These are phyloP conservation scores for Eucalyptus microcorys DNA, from an alignment of 345 rosid genomes.

Conservation along the genomic window DNA sequence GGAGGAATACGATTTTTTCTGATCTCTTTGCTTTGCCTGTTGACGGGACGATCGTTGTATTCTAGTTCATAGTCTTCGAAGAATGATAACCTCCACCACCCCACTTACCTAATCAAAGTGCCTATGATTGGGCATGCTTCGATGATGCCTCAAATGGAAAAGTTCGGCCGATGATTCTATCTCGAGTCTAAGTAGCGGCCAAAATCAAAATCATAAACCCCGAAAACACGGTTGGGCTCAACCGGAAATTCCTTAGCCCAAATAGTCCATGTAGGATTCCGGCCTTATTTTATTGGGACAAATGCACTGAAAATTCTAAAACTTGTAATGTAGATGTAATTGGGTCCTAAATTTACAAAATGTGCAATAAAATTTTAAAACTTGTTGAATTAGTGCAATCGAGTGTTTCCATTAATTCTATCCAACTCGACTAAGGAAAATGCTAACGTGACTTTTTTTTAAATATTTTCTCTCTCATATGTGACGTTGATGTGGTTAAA, in stretches of 20 bases:
- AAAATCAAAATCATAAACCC: background rate
- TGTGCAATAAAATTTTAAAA: background rate
- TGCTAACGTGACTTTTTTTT: no score
- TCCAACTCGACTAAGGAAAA: background rate
- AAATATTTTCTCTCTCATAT: background rate
- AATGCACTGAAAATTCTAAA: no score
- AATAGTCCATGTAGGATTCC: background rate
- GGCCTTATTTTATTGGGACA: background rate
- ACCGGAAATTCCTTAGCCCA: background rate
- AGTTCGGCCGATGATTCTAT: background rate
- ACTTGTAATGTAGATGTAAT: no score
- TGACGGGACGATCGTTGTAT: background rate
- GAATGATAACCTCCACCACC: background rate
- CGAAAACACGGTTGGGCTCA: background rate
- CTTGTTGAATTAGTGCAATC: no score
- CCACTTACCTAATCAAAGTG: background rate
- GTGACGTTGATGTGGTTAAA: background rate
- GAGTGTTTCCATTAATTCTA: background rate
- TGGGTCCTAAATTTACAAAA: no score
- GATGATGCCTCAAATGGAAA: background rate
- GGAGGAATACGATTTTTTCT: background rate
- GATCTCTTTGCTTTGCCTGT: background rate
- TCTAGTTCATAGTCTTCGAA: background rate
- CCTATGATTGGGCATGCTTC: background rate
- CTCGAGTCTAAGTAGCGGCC: background rate